phyloP scores from a whole-genome alignment of 495 filamentous ascomycete genomes.

The Aspergillus nanangensis region DNA sequence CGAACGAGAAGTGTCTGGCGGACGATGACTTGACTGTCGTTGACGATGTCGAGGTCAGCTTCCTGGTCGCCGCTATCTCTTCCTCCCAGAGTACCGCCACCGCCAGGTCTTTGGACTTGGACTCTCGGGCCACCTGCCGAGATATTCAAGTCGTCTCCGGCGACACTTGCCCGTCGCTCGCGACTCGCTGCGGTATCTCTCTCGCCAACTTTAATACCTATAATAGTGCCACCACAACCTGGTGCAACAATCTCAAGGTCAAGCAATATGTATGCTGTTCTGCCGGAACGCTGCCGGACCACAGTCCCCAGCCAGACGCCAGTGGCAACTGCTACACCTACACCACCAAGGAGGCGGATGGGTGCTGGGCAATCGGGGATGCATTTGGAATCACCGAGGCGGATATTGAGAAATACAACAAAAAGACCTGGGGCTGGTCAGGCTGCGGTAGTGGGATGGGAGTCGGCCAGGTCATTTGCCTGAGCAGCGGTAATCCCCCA shows the following conservation, averaged over 20 bases:
- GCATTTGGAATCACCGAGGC: conserved; percentile 21
- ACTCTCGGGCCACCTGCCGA: conserved; percentile 1
- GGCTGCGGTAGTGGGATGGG: too few species aligned
- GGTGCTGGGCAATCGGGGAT: conserved; percentile 19
- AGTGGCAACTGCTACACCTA: conserved; percentile 40
- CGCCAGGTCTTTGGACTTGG: too few species aligned
- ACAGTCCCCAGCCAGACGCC: conserved; percentile 29
- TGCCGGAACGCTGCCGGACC: conserved; percentile 30
- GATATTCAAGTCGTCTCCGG: conserved; percentile 15
- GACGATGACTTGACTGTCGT: too few species aligned
- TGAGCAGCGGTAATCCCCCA: too few species aligned
- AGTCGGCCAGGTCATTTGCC: too few species aligned
- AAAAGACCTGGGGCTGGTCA: conserved; percentile 18
- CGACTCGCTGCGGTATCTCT: conserved; percentile 35
- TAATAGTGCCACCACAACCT: conserved; percentile 26
- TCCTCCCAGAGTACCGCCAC: too few species aligned
- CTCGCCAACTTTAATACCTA: conserved; percentile 30
- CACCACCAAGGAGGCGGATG: conserved; percentile 25
- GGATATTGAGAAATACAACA: conserved; percentile 30
- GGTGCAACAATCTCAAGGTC: conserved; percentile 30
- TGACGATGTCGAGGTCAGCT: too few species aligned
- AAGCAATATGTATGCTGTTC: conserved; percentile 47
- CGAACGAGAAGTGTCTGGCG: too few species aligned
- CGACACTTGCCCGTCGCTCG: conserved; percentile 38
- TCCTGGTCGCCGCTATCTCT: too few species aligned